Conservation (phyloP, 148 eudicot species). For the Vaccinium corymbosum region DNA sequence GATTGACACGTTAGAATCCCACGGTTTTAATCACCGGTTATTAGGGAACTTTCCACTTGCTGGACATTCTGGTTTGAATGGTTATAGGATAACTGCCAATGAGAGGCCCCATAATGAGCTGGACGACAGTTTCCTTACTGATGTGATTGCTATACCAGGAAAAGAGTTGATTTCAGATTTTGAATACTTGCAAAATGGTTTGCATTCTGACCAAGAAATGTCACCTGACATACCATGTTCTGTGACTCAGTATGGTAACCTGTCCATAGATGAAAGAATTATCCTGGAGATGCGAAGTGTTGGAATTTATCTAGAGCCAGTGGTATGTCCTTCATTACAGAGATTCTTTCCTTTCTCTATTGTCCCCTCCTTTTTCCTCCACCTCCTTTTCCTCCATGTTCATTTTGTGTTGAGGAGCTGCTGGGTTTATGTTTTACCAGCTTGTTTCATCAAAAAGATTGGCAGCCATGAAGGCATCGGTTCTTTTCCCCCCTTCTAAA, state of each 20-base stretch:
- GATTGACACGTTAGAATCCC: constrained; percentile 29
- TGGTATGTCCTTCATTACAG: constrained; percentile 30
- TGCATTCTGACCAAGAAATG: constrained; percentile 30
- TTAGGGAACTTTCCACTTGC: constrained; percentile 28
- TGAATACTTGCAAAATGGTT: constrained; percentile 28
- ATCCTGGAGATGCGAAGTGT: constrained; percentile 58
- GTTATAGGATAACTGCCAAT: constrained; percentile 28
- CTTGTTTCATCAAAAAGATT: not conserved
- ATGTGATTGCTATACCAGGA: constrained; percentile 27
- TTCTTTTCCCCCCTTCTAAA: not conserved
- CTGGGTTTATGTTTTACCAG: constrained; percentile 10
- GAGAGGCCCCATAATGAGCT: constrained; percentile 35
- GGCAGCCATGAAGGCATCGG: not conserved
- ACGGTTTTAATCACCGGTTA: constrained; percentile 22
- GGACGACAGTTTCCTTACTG: constrained; percentile 24
- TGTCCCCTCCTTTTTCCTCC: not conserved
- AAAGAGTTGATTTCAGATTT: constrained; percentile 21
- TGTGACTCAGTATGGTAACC: constrained; percentile 38
- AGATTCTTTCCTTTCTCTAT: not conserved
- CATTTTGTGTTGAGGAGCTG: constrained; percentile 2
- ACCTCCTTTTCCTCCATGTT: not conserved
- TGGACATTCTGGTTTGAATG: constrained; percentile 35
- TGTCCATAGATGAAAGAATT: constrained; percentile 60
- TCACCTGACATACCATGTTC: constrained; percentile 25
- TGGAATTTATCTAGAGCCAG: constrained; percentile 52